Percentiles rank a stretch among this genome's conserved stretches.
Conservation (phyloP, 2,329 filamentous ascomycete genomes). For the Dactylellina parvicollis region DNA sequence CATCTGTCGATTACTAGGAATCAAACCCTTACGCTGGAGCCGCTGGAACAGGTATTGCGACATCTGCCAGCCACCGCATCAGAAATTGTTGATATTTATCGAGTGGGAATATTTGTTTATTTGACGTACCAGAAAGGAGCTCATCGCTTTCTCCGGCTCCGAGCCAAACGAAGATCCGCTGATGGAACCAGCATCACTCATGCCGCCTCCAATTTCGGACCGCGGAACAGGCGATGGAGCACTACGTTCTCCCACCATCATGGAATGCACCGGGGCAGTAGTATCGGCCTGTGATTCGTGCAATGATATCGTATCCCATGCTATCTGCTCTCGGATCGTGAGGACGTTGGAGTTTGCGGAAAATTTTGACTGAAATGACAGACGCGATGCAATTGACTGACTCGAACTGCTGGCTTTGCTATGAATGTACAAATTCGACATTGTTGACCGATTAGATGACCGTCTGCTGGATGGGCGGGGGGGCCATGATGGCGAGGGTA, state of each 20-base stretch:
- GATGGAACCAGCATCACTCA: slow-evolving; percentile 19
- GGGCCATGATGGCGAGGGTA: slow-evolving; percentile 17
- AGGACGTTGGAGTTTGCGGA: slow-evolving; percentile 6
- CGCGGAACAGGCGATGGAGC: slow-evolving; percentile 25
- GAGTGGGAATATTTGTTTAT: no score
- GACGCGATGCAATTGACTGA: background rate
- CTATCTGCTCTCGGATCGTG: slow-evolving; percentile 33
- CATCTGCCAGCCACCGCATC: slow-evolving; percentile 12
- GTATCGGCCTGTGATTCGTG: slow-evolving; percentile 34
- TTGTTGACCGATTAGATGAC: slow-evolving; percentile 1
- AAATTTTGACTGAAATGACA: slow-evolving; percentile 24
- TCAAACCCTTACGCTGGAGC: slow-evolving; percentile 42
- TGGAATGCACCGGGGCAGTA: slow-evolving; percentile 1
- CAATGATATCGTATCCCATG: slow-evolving; percentile 51
- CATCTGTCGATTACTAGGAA: slow-evolving; percentile 13
- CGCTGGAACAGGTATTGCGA: slow-evolving; percentile 52
- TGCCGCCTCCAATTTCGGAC: background rate
- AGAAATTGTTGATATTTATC: background rate
- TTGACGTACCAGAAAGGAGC: slow-evolving; percentile 36
- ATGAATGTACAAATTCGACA: slow-evolving; percentile 1
- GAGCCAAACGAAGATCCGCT: slow-evolving; percentile 16
- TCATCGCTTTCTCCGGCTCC: slow-evolving; percentile 35
- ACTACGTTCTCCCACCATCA: slow-evolving; percentile 28
- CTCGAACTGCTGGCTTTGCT: slow-evolving; percentile 16
- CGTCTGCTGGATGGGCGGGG: background rate